Base-by-base conservation (phyloP, 2,329 filamentous ascomycete species). In the Amauroascus verrucosus region DNA sequence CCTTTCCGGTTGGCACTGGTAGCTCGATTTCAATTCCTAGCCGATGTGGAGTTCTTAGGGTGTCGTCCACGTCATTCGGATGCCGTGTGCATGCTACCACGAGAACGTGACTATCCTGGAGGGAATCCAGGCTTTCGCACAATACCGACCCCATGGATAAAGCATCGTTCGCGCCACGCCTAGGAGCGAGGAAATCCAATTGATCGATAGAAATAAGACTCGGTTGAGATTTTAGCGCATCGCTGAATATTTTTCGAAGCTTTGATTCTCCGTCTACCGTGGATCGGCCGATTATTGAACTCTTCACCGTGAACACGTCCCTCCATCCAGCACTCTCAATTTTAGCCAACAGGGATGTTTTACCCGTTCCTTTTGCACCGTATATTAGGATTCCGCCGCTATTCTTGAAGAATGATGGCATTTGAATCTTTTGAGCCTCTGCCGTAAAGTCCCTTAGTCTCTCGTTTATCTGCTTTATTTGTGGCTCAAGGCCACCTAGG, bases 341-440 rank as follows among this genome's bases (percentile, higher is more conserved):
- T 30, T 80, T 78, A 14, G 84, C 68, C 1, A 96, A 72, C 0
- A 96, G 73, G 58, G 85, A 77, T 0, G 82, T 85, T 71, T 96
- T 96, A 22, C 91, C 91, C 0, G 87, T 94, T 9, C 91, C 90
- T 57, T 81, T 80, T 16, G 86, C 83, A 13, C 91, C 91, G 65
- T 94, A 84, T 3, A 96, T 74, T 22, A 93, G 76, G 33, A 93
- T 77, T 0, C 81, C 82, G 50, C 78, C 78, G 71, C 60, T 69
- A 61, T 64, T 66, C 61, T 62, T 65, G 59, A 67, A 71, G 53
- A 66, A 77, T 41, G 59, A 62, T 53, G 64, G 73, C 72, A 70
- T 69, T n/a, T 56, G 59, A 35, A 65, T 58, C 38, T 48, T 33
- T 30, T 60, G 63, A 14, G 57, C 54, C 35, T 61, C 58, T 22